phyloP scores from a whole-genome alignment of 2,329 filamentous ascomycete genomes.

The Neofusicoccum laricinum region DNA sequence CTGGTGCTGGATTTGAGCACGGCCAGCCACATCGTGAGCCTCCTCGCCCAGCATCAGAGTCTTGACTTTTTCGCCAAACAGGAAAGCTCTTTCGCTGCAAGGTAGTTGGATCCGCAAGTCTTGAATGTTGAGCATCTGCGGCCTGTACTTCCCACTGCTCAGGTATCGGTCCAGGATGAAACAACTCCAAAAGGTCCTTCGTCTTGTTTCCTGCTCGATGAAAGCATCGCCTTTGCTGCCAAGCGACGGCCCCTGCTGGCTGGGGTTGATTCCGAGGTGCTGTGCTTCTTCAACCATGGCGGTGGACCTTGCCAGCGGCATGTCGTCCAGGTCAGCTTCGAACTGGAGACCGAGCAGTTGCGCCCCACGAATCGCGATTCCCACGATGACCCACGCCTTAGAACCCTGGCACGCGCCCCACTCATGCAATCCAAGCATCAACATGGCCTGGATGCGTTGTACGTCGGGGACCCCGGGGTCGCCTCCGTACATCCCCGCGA shows the following conservation, averaged over 20 bases:
- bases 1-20: conserved; percentile 41
- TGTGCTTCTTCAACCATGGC: conserved; percentile 14
- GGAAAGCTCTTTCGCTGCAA: conserved; percentile 64
- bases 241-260: conserved; percentile 30
- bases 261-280: conserved; percentile 30
- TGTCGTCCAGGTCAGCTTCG: conserved; percentile 27
- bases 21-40: conserved; percentile 33
- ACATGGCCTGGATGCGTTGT: conserved; percentile 63
- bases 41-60: conserved; percentile 50
- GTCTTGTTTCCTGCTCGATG: conserved; percentile 61
- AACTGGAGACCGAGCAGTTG: conserved; percentile 35
- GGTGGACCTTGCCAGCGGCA: conserved; percentile 33
- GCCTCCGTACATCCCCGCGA: conserved; percentile 50
- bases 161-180: conserved; percentile 70
- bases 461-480: conserved; percentile 53
- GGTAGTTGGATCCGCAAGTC: conserved; percentile 65
- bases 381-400: conserved; percentile 65
- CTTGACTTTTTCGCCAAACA: conserved; percentile 58
- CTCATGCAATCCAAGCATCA: conserved; percentile 71
- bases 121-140: conserved; percentile 57
- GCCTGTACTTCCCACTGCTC: conserved; percentile 61
- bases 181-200: conserved; percentile 73
- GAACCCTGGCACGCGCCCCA: conserved; percentile 64
- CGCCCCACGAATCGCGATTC: conserved; percentile 58
- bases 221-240: conserved; percentile 39